These are phyloP conservation scores for Cytidiella melzeri DNA, from an alignment of 768 basidiomycete genomes.

Conservation along the genomic window DNA sequence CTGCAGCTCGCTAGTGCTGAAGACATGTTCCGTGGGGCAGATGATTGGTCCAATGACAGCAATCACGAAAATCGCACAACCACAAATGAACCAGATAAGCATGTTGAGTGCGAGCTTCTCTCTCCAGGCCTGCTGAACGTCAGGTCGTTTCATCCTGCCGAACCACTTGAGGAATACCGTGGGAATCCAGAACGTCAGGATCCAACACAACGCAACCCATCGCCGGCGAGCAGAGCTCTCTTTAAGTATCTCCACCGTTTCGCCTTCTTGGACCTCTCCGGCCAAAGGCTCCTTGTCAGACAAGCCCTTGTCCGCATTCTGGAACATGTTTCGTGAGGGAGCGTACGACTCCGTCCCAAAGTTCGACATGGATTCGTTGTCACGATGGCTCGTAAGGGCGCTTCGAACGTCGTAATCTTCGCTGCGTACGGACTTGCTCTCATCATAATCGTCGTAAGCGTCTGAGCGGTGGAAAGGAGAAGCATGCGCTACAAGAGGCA, in stretches of 20 bases:
- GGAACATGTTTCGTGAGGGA: slow-evolving; percentile 94
- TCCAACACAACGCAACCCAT: slow-evolving; percentile 86
- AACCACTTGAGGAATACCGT: slow-evolving; percentile 57
- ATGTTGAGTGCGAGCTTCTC: slow-evolving; percentile 95
- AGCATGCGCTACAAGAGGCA: slow-evolving; percentile 80
- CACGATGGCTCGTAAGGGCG: slow-evolving; percentile 69
- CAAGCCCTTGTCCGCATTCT: slow-evolving; percentile 65
- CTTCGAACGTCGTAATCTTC: slow-evolving; percentile 81
- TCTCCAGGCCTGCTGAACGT: slow-evolving; percentile 94
- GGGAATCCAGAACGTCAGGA: slow-evolving; percentile 91
- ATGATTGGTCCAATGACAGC: slow-evolving; percentile 82
- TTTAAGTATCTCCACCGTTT: slow-evolving; percentile 82
- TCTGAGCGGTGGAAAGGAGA: slow-evolving; percentile 78
- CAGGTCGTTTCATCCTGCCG: slow-evolving; percentile 91
- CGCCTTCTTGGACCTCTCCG: slow-evolving; percentile 81
- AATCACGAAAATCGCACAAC: slow-evolving; percentile 87
- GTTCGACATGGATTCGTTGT: slow-evolving; percentile 75
- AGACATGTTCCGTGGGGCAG: slow-evolving; percentile 93
- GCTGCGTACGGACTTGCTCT: slow-evolving; percentile 63
- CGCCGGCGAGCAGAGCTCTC: slow-evolving; percentile 74
- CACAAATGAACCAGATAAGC: slow-evolving; percentile 93
- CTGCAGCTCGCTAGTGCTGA: slow-evolving; percentile 68
- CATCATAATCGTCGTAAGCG: slow-evolving; percentile 72
- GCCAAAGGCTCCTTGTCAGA: slow-evolving; percentile 77
- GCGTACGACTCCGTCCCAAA: slow-evolving; percentile 92